phyloP scores from a whole-genome alignment of 2,329 filamentous ascomycete genomes.

The Cyclaneusma minus region DNA sequence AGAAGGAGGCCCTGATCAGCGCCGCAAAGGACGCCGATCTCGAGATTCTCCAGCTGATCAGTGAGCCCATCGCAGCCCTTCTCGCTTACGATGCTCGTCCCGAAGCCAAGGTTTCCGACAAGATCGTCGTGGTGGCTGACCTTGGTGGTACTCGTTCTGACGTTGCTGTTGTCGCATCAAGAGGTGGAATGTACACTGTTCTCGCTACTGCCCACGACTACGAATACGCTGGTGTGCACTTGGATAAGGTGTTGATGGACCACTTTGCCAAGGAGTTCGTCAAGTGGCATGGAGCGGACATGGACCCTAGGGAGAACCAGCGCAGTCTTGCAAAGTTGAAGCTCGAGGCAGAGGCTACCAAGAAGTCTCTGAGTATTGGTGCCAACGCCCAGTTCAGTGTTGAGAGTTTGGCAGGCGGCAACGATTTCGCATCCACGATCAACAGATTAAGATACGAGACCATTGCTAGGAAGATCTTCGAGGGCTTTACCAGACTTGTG shows the following conservation, averaged over 20 bases:
- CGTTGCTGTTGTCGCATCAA: slow-evolving; percentile 75
- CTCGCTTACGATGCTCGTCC: slow-evolving; percentile 83
- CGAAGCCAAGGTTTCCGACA: slow-evolving; percentile 62
- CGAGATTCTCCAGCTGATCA: slow-evolving; percentile 84
- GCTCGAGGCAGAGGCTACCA: slow-evolving; percentile 77
- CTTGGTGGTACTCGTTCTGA: slow-evolving; percentile 87
- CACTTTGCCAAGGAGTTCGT: slow-evolving; percentile 98
- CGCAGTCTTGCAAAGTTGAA: slow-evolving; percentile 83
- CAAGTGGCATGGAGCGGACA: slow-evolving; percentile 81
- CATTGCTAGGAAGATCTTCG: slow-evolving; percentile 71
- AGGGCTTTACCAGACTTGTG: slow-evolving; percentile 74
- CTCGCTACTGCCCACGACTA: slow-evolving; percentile 92
- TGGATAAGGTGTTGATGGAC: slow-evolving; percentile 86
- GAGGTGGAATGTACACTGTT: slow-evolving; percentile 92
- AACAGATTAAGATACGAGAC: slow-evolving; percentile 92
- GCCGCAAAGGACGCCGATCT: slow-evolving; percentile 69
- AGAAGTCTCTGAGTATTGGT: slow-evolving; percentile 82
- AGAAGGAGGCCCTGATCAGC: slow-evolving; percentile 65
- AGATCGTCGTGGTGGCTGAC: slow-evolving; percentile 82
- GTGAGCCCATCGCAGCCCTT: slow-evolving; percentile 76
- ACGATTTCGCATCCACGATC: slow-evolving; percentile 83
- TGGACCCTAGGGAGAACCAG: slow-evolving; percentile 69
- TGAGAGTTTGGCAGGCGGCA: slow-evolving; percentile 75
- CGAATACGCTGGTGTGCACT: slow-evolving; percentile 70
- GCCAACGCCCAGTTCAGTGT: slow-evolving; percentile 83